Percentiles rank a stretch among this genome's conserved stretches.
Conservation (phyloP, 1,139 yeast genomes). For the Meyerozyma smithsonii region DNA sequence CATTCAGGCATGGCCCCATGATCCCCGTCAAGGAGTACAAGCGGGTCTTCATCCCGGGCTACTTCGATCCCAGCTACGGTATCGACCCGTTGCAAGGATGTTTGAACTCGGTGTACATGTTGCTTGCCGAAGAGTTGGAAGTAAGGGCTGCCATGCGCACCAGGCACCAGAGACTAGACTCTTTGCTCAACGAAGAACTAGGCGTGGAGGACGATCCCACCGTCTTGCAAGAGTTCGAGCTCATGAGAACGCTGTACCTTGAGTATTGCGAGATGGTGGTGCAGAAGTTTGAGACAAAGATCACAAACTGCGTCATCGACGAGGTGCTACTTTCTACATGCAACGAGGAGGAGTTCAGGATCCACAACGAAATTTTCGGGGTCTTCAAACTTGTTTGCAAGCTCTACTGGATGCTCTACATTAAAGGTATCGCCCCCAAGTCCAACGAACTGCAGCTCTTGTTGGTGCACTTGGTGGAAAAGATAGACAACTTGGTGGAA, state of each 20-base stretch:
- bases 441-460: conserved; percentile 6
- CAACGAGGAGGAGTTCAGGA: conserved; percentile 1
- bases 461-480: conserved; percentile 3
- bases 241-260: conserved; percentile 1
- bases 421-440: conserved; percentile 3
- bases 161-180: neutral
- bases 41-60: conserved; percentile 7
- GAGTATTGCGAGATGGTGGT: neutral
- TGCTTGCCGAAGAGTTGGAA: conserved; percentile 8
- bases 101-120: conserved; percentile 6
- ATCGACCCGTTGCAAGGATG: conserved; percentile 15
- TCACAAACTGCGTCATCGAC: conserved; percentile 2
- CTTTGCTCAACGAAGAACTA: neutral
- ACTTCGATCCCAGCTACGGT: conserved; percentile 9
- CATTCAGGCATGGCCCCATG: conserved; percentile 12
- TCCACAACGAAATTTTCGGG: conserved; percentile 1
- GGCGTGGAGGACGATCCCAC: neutral
- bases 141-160: conserved; percentile 1
- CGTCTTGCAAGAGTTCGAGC: neutral
- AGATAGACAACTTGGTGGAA: conserved; percentile 5
- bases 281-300: neutral
- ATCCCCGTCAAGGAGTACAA: conserved; percentile 11
- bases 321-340: conserved; percentile 6
- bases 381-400: conserved; percentile 1
- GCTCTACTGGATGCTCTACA: neutral